A percentile compares a stretch with the other conserved stretches of the same genome.
Evolutionary conservation across 1,284 basidiomycete genomes (phyloP).

Genomic region (Ganoderma lucidum): DNA sequence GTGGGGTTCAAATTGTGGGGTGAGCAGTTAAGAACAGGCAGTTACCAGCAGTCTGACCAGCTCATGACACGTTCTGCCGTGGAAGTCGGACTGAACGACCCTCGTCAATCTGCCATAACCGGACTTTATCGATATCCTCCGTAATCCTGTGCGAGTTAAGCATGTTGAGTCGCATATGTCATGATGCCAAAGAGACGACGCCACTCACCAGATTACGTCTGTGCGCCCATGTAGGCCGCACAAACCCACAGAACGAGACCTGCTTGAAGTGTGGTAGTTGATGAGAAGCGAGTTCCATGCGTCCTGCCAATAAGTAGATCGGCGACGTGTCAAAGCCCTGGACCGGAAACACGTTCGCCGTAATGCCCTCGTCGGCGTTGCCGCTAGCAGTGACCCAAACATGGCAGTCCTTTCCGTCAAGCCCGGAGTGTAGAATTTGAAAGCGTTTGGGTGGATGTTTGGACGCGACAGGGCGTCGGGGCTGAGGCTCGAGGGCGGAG

Average conservation of each 20-base stretch:
- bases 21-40: neutral
- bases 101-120: no score
- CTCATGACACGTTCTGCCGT: neutral
- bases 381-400: neutral
- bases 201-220: neutral
- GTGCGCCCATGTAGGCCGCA: neutral
- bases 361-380: slow-evolving; percentile 11
- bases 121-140: neutral
- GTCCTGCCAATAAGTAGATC: neutral
- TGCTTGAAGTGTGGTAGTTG: neutral
- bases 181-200: no score
- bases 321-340: neutral
- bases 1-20: neutral
- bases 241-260: neutral
- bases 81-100: neutral
- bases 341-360: neutral
- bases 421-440: slow-evolving; percentile 13
- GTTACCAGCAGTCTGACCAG: neutral
- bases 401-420: slow-evolving; percentile 4
- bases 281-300: neutral
- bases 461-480: slow-evolving; percentile 18
- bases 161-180: neutral
- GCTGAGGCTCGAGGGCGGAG: slow-evolving; percentile 12
- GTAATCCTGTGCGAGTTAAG: neutral
- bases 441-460: slow-evolving; percentile 7